These are phyloP conservation scores for Lanmaoa rubissima DNA, from an alignment of 768 basidiomycete genomes.

Conservation along the genomic window DNA sequence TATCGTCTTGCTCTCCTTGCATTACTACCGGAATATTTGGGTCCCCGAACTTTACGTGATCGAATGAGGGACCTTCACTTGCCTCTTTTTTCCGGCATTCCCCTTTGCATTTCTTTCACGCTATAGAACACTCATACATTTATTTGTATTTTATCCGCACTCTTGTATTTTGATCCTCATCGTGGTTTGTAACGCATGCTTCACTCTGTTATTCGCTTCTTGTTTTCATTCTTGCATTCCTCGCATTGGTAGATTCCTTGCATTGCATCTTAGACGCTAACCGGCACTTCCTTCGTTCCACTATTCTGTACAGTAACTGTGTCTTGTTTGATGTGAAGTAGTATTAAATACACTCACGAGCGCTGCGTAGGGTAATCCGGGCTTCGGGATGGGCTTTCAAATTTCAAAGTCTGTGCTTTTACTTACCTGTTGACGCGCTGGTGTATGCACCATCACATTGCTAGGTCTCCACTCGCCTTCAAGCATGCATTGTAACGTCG, in stretches of 20 bases:
- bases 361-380: too few relatives aligned
- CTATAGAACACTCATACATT: neutral
- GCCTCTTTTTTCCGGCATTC: neutral
- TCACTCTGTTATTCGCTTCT: neutral
- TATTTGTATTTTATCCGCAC: slow-evolving; percentile 8
- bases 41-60: slow-evolving; percentile 31
- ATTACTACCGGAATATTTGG: slow-evolving; percentile 30
- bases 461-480: too few relatives aligned
- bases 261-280: neutral
- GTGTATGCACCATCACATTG: too few relatives aligned
- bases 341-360: too few relatives aligned
- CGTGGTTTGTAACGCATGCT: neutral
- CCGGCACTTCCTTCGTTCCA: neutral
- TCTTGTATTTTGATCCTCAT: neutral
- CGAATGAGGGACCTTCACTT: slow-evolving; percentile 9
- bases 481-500: too few relatives aligned
- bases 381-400: too few relatives aligned
- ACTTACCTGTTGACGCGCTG: too few relatives aligned
- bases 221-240: neutral
- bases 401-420: too few relatives aligned
- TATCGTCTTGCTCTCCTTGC: slow-evolving; percentile 21
- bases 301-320: too few relatives aligned
- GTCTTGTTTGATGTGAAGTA: too few relatives aligned
- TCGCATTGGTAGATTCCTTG: neutral
- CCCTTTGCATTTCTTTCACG: neutral